Base-by-base conservation (phyloP, 305 asterid genomes). In the Salvia sclarea region DNA sequence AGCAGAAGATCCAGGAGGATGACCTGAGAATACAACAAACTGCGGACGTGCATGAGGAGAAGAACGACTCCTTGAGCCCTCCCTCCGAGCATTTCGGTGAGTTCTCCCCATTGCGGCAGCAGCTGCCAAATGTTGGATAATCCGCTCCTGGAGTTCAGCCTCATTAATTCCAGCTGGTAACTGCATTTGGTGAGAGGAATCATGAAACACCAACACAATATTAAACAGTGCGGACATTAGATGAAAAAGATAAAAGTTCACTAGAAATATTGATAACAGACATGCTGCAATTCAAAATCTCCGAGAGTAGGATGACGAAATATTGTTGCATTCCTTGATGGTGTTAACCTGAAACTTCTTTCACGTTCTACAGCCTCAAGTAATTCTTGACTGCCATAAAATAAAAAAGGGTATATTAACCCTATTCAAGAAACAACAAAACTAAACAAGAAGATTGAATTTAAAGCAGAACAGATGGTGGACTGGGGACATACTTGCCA, bases 61-160 rank as follows among this genome's bases (percentile, higher is more conserved):
- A 37, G 90, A 66, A 57, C 76, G 86, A 55, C 55, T 80, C 69
- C 91, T 78, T 40, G 83, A 75, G 70, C 85, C 79, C 65, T 86
- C 95, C 63, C 95, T 87, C 70, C 88, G 79, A 43, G 80, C 83
- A 61, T 66, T 60, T 55, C 74, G 88, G 30, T 73, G 97, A 24
- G 89, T 76, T 79, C 98, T 81, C 50, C 95, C 93, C 93, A 89
- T 92, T 41, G 96, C 95, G 58, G 95, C 95, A 25, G 95, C 96
- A n/a, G 92, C 95, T 14, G 97, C 95, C 79, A 92, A 79, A 73
- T 89, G 98, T 80, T 86, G 97, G 65, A 92, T 77, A 56, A 92
- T 88, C 56, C 86, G 81, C 48, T 88, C 97, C 82, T 92, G 96
- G 64, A 92, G 85, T 65, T 84, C 97, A 69, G 89, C 65, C 54